These are phyloP conservation scores for Fusarium sp. DNA, from an alignment of 2,329 filamentous ascomycete species.

Conservation along the genomic window DNA sequence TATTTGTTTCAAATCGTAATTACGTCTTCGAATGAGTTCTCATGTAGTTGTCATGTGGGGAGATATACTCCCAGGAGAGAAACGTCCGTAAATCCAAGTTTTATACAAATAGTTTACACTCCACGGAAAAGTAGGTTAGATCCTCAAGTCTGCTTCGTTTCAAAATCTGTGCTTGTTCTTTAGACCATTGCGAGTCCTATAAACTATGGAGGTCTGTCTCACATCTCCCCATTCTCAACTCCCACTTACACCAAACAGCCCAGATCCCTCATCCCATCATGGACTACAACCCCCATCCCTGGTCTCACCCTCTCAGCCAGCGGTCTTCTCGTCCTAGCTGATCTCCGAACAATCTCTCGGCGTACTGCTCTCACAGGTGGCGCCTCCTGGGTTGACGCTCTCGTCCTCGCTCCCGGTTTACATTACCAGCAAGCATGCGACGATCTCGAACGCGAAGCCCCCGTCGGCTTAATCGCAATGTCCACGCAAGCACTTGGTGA, in stretches of 20 bases:
- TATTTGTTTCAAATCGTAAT: constrained; percentile 6
- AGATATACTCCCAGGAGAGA: background rate
- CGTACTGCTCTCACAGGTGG: constrained; percentile 71
- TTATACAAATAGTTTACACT: background rate
- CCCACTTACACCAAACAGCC: constrained; percentile 27
- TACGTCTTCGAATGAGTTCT: constrained; percentile 15
- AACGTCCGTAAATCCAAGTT: background rate
- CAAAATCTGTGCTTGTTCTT: background rate
- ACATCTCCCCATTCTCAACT: background rate
- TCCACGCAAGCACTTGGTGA: constrained; percentile 37
- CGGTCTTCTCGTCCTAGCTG: constrained; percentile 72
- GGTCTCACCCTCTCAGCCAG: constrained; percentile 63
- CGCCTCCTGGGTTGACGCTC: constrained; percentile 68
- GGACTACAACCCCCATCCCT: constrained; percentile 63
- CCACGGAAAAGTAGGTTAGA: background rate
- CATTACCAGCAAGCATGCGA: constrained; percentile 73
- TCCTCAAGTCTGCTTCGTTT: background rate
- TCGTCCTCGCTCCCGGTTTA: constrained; percentile 72
- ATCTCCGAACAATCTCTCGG: constrained; percentile 69
- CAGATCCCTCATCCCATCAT: constrained; percentile 56
- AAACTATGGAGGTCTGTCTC: constrained; percentile 32
- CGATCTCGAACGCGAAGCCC: constrained; percentile 60
- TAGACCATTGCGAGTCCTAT: background rate
- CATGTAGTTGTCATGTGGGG: constrained; percentile 30
- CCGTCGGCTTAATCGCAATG: constrained; percentile 52